Evolutionary conservation across 139 green algal genomes (phyloP), one percentile per base, ranked within the genome.

Genomic region (Tetraselmis chui): DNA sequence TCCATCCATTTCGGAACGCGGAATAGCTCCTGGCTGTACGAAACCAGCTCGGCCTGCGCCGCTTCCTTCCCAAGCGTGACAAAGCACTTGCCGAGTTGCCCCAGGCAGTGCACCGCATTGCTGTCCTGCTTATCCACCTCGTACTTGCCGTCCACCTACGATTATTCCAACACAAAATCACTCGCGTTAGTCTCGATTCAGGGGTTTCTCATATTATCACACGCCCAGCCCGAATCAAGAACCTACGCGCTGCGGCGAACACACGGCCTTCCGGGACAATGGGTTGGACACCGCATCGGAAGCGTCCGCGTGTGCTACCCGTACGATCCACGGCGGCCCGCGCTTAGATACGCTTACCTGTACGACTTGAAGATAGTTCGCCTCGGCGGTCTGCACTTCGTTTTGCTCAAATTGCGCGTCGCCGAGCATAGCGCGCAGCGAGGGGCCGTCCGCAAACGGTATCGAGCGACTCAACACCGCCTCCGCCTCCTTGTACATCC

Each of bases 371-470:
- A 67, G 45, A 18, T 67, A 67, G 45, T 67, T 67, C 11, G 5
- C 45, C 45, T 25, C 45, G 45, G 76, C 76, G 1, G 78, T 31
- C n/a, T 0, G 24, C 76, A 77, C 29, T 23, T 81, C 76, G n/a
- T 79, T 58, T 45, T 78, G 29, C 58, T 84, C 76, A 1, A n/a
- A 84, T 45, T 81, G 27, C 28, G 81, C 81, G 29, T 84, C 81
- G 2, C 81, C 81, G 24, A 84, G 27, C 28, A 81, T 31, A 29
- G 32, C 79, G 27, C 32, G 81, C 26, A 79, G 23, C 32, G 32
- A 31, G 30, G 32, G 32, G 27, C 2, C 29, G 74, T 84, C 76
- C 31, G 58, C 59, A 2, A 81, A 29, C 22, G 32, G 30, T 2
- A 84, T 27, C 26, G n/a, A 59, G 1, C 31, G 77, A 24, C 45